Evolutionary conservation across 371 early-diverging fungal genomes (phyloP).

Genomic region (Phascolomyces articulosus): DNA sequence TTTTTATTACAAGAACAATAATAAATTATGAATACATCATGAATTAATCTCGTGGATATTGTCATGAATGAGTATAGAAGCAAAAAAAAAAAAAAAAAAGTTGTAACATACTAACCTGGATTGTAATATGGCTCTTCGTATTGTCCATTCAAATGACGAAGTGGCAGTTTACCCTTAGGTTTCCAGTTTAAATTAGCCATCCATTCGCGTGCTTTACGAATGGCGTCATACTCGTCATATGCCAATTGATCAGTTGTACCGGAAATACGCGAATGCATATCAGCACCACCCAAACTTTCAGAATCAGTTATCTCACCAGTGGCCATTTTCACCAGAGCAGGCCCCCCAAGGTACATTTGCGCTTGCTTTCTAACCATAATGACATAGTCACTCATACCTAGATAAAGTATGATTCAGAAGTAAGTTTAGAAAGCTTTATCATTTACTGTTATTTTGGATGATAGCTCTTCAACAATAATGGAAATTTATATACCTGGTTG

Average conservation of each 20-base stretch:
- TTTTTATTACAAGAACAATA: no score
- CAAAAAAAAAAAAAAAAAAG: no score
- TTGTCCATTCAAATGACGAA: constrained; percentile 48
- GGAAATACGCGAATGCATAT: constrained; percentile 75
- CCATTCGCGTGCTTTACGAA: constrained; percentile 70
- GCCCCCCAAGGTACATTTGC: constrained; percentile 76
- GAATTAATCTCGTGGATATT: no score
- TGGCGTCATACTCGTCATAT: constrained; percentile 65
- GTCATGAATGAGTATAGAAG: no score
- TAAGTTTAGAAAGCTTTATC: no score
- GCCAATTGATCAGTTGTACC: constrained; percentile 71
- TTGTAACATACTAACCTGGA: no score
- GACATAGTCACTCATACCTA: constrained; percentile 64
- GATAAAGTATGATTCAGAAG: no score
- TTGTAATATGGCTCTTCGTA: constrained; percentile 66
- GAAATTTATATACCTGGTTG: no score
- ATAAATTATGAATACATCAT: no score
- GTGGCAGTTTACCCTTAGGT: constrained; percentile 56
- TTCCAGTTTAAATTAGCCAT: constrained; percentile 67
- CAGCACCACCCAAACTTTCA: constrained; percentile 76
- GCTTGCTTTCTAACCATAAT: constrained; percentile 58
- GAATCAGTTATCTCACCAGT: constrained; percentile 76
- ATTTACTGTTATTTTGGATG: no score
- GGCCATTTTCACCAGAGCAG: constrained; percentile 79
- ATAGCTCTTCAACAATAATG: no score